A percentile compares a stretch with the other conserved stretches of the same genome.
Evolutionary conservation across 345 rosid species (phyloP).

Genomic region (Eucalyptus sp.): DNA sequence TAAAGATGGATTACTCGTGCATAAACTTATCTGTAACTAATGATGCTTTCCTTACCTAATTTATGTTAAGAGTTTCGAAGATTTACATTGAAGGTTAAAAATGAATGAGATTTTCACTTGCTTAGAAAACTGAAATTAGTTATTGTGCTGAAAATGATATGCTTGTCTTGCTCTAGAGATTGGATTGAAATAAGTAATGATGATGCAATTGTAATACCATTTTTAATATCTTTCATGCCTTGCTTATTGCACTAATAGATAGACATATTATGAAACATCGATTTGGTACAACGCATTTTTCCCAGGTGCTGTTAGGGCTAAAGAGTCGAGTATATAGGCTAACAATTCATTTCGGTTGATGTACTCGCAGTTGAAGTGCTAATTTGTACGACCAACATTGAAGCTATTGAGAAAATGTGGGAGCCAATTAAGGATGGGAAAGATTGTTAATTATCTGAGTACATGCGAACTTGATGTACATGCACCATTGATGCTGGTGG

Average conservation of each 20-base stretch:
- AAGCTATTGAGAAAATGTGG: neutral
- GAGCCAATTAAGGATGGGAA: neutral
- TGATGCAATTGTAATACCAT: neutral
- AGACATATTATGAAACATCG: neutral
- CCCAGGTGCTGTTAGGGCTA: rapidly evolving
- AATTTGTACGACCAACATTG: neutral
- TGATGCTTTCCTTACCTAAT: neutral
- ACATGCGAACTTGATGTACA: neutral
- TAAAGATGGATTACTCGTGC: rapidly evolving
- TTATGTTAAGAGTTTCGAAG: neutral
- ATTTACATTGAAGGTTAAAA: neutral
- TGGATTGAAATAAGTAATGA: neutral
- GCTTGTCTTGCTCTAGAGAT: neutral
- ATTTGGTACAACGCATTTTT: neutral
- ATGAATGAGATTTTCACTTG: neutral
- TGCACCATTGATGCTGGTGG: neutral
- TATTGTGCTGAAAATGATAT: neutral
- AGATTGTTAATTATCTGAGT: neutral
- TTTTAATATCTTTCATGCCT: neutral
- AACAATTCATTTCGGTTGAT: neutral
- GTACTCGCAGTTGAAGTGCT: neutral
- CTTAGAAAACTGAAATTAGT: neutral
- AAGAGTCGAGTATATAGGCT: neutral
- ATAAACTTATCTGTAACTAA: rapidly evolving
- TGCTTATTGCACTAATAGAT: neutral